A percentile compares a stretch with the other conserved stretches of the same genome.
These are phyloP conservation scores for Zygoascus ofunaensis DNA, from an alignment of 805 yeast genomes.

Conservation along the genomic window DNA sequence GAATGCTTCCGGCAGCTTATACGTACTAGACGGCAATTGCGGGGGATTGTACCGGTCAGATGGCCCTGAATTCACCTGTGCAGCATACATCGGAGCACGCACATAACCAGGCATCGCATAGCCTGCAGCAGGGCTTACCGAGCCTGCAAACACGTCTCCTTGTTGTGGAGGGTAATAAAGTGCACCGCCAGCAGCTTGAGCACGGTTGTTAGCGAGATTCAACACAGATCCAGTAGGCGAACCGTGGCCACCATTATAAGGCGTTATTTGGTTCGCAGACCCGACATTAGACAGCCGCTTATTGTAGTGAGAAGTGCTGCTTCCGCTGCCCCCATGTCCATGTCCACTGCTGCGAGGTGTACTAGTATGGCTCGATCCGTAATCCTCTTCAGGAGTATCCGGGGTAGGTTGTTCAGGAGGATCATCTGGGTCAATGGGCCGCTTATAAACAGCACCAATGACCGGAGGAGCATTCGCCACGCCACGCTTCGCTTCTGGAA, in stretches of 20 bases:
- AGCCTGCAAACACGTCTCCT: neutral
- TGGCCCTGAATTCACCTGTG: neutral
- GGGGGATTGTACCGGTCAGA: slow-evolving; percentile 14
- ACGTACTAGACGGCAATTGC: slow-evolving; percentile 28
- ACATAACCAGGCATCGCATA: slow-evolving; percentile 3
- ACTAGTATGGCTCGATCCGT: neutral
- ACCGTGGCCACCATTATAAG: neutral
- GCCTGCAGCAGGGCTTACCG: slow-evolving; percentile 1
- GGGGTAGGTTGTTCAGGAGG: slow-evolving; percentile 35
- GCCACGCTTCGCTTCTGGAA: slow-evolving; percentile 77
- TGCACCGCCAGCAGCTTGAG: neutral
- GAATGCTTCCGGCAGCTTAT: slow-evolving; percentile 26
- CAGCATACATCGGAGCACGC: slow-evolving; percentile 4
- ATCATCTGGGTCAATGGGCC: slow-evolving; percentile 67
- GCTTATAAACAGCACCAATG: slow-evolving; percentile 79
- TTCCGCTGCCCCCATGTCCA: neutral
- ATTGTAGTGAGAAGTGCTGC: neutral
- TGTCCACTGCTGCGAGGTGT: slow-evolving; percentile 2
- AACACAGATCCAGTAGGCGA: neutral
- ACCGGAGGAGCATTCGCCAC: slow-evolving; percentile 88
- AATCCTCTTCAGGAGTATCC: slow-evolving; percentile 6
- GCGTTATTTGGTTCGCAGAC: neutral
- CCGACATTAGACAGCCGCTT: neutral
- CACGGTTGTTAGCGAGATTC: neutral
- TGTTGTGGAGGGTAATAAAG: neutral